Conservation (phyloP, 257 asterid genomes). For the Solanum bulbocastanum region DNA sequence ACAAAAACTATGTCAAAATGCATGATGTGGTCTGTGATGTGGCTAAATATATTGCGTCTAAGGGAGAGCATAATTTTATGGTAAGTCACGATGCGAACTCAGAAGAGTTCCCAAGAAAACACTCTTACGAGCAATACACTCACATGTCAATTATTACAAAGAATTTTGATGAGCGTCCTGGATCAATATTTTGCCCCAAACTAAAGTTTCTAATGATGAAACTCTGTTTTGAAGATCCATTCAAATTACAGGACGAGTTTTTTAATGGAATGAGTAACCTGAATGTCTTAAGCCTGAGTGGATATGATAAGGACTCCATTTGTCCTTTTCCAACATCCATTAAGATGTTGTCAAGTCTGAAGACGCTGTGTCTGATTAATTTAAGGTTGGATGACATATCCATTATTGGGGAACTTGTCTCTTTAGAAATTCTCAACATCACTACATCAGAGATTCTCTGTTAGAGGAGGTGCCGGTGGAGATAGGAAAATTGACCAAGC, state of each 20-base stretch:
- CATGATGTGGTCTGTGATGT: slow-evolving; percentile 3
- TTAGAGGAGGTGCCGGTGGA: background rate
- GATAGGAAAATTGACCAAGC: background rate
- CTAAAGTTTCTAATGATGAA: background rate
- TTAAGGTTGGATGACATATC: no score
- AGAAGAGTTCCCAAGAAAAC: background rate
- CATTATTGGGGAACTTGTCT: no score
- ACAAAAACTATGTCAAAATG: no score
- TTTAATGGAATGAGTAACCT: background rate
- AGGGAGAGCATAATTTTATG: background rate
- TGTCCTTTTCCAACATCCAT: background rate
- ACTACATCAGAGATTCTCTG: background rate
- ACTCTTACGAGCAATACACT: background rate
- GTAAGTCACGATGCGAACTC: background rate
- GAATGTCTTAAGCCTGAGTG: background rate
- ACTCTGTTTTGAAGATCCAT: background rate
- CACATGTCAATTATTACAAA: background rate
- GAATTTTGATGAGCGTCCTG: no score
- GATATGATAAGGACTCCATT: no score
- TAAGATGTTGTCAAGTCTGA: background rate
- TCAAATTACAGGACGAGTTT: background rate
- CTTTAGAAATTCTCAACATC: background rate
- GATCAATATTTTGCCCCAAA: background rate
- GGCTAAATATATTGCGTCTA: background rate
- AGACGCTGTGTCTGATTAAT: no score